Evolutionary conservation across 441 rosid species (phyloP).

Genomic region (Lagerstroemia fauriei): DNA sequence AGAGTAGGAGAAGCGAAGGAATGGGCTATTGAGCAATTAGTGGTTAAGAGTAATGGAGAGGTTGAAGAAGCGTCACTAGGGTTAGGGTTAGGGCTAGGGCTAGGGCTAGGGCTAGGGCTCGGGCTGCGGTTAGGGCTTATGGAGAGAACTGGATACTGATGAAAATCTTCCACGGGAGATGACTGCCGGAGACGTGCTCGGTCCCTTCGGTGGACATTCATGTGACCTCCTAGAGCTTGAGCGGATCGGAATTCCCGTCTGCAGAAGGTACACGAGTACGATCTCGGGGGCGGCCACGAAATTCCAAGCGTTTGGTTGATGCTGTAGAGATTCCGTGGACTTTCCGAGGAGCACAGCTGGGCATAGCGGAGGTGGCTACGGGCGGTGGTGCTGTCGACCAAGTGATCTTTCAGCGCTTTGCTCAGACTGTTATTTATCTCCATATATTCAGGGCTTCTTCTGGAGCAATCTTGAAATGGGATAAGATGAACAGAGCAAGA

Average conservation of each 20-base stretch:
- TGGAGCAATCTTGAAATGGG: no score
- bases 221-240: constrained; percentile 95
- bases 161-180: constrained; percentile 26
- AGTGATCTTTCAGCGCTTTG: constrained; percentile 48
- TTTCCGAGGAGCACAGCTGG: constrained; percentile 22
- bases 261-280: constrained; percentile 24
- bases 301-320: constrained; percentile 48
- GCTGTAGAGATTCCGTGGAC: constrained; percentile 37
- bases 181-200: constrained; percentile 78
- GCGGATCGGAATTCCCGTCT: constrained; percentile 81
- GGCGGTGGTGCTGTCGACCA: constrained; percentile 35
- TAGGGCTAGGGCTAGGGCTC: constrained; percentile 4
- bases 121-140: not conserved
- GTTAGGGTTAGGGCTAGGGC: constrained; percentile 54
- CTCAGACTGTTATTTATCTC: constrained; percentile 54
- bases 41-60: constrained; percentile 37
- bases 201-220: constrained; percentile 91
- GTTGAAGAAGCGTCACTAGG: constrained; percentile 51
- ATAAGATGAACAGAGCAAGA: no score
- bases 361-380: constrained; percentile 11
- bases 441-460: constrained; percentile 33
- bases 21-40: constrained; percentile 17
- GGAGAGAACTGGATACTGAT: not conserved
- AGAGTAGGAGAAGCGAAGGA: constrained; percentile 24
- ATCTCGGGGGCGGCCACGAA: constrained; percentile 94